phyloP scores from a whole-genome alignment of 345 rosid genomes.

The Hibiscus syriacus region DNA sequence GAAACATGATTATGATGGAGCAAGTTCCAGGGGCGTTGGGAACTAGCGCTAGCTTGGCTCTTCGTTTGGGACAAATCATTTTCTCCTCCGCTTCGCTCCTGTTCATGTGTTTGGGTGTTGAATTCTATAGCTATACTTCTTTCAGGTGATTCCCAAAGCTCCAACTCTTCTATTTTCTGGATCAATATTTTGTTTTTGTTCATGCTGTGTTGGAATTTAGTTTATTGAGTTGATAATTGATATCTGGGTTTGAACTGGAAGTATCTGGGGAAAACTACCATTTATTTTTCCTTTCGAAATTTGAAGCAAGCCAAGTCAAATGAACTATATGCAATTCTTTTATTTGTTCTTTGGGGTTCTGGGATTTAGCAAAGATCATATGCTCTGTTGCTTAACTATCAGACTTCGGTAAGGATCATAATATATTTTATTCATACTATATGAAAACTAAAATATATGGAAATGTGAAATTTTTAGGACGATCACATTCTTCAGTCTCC shows the following conservation, averaged over 20 bases:
- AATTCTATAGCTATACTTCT: slow-evolving; percentile 51
- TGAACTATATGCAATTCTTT: background rate
- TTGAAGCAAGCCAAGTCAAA: background rate
- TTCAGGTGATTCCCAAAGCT: slow-evolving; percentile 34
- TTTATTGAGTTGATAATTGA: background rate
- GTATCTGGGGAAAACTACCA: too few species aligned
- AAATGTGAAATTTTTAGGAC: too few species aligned
- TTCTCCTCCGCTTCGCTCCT: slow-evolving; percentile 51
- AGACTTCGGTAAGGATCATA: background rate
- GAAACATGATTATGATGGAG: slow-evolving; percentile 17
- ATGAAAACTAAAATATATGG: too few species aligned
- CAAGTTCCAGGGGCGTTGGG: slow-evolving; percentile 43
- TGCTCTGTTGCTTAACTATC: background rate
- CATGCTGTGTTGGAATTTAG: background rate
- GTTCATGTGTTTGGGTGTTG: slow-evolving; percentile 43
- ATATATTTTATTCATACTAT: too few species aligned
- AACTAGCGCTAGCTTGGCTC: slow-evolving; percentile 47
- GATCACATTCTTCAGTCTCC: too few species aligned
- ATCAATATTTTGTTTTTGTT: too few species aligned
- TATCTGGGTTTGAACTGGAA: background rate
- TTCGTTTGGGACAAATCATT: slow-evolving; percentile 47
- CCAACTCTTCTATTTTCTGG: background rate
- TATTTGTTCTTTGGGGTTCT: background rate
- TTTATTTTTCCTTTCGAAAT: too few species aligned
- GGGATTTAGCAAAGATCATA: background rate